phyloP scores from a whole-genome alignment of 495 filamentous ascomycete species.

The Xylaria venustula region DNA sequence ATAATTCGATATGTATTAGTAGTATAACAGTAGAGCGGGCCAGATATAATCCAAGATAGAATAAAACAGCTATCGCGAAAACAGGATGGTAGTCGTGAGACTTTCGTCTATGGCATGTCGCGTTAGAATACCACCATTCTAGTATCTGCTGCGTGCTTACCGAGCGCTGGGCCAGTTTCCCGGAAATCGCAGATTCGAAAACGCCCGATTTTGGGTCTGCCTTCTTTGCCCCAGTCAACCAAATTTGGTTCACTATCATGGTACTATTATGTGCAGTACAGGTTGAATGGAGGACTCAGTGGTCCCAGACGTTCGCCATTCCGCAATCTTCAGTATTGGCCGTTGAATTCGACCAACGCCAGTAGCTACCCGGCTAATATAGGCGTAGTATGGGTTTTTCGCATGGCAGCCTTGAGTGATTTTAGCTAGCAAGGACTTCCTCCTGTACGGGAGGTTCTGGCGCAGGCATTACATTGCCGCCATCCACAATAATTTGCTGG shows the following conservation, averaged over 20 bases:
- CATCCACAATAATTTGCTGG: conserved; percentile 85
- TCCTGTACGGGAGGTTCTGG: conserved; percentile 2
- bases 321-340: background rate
- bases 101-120: background rate
- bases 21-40: background rate
- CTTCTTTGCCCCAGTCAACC: background rate
- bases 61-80: background rate
- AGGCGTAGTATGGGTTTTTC: no score
- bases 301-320: background rate
- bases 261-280: background rate
- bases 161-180: background rate
- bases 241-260: background rate
- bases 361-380: background rate
- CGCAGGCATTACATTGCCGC: conserved; percentile 58
- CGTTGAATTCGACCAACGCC: background rate
- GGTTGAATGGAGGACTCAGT: background rate
- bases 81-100: background rate
- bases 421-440: background rate
- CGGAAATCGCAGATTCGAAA: background rate
- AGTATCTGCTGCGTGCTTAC: background rate
- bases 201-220: background rate
- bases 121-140: background rate
- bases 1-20: background rate
- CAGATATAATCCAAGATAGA: background rate
- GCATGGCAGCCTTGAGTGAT: no score